Evolutionary conservation across 345 rosid genomes (phyloP), one percentile per base, ranked within the genome.

Genomic region (Aquilaria sinensis): DNA sequence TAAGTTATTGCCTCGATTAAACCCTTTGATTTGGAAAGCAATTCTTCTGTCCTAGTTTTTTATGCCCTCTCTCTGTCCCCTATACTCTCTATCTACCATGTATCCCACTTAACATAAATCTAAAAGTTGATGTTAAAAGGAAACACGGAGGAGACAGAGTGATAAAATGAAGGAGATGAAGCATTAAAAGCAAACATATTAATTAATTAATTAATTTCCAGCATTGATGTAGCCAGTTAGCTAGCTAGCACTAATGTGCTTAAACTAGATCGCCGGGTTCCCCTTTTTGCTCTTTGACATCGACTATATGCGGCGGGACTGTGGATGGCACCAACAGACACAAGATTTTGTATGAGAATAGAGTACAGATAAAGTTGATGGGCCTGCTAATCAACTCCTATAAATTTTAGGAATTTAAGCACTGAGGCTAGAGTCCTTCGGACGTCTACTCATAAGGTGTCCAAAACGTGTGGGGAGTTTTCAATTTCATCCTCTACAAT

Each of bases 211-310:
- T 16, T 16, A 16, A 16, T 16, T 16, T 16, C 23, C 23, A 16
- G 23, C 23, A 16, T 16, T 16, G 23, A 16, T 16, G 23, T 16
- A 16, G 23, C 41, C 6, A 2, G 43, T 8, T 37, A 37, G 43
- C 43, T 37, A 37, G 6, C 82, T 83, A 0, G 23, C 79, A 49
- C 93, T 88, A 56, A 91, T 93, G n/a, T 73, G 82, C 31, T 73
- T 91, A 0, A 91, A 91, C 74, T 91, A 96, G 97, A 46, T 86
- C 49, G 97, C 83, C 0, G 85, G 96, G 96, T 87, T 87, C 66
- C 97, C 96, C 12, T 90, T 90, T 74, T 63, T 88, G 57, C 74
- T 87, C 41, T 87, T 76, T 69, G 88, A 89, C 70, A 92, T 96
- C 6, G 96, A 92, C 16, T 92, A 96, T 92, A 53, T 92, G 80